Evolutionary conservation across 2,329 filamentous ascomycete species (phyloP), one percentile per base, ranked within the genome.

Genomic region (Sporothrix sp.): DNA sequence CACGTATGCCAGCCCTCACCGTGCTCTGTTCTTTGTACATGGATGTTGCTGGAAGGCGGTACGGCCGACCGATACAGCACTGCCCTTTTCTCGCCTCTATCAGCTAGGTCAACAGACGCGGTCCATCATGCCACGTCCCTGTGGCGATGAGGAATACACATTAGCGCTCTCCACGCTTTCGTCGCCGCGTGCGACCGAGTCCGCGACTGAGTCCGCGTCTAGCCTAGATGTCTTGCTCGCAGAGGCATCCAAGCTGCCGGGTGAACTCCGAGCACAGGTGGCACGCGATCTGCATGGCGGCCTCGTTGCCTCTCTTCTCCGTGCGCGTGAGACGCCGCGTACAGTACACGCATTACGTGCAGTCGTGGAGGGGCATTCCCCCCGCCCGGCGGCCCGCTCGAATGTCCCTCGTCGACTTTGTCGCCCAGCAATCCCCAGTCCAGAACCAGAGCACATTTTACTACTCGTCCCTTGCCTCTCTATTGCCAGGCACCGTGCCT

Each of bases 261-360:
- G 7, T 16, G 46, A 53, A 18, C 13, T 53, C 0, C 42, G 35
- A 14, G 14, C 11, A 14, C 35, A 40, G 11, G 27, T 53, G n/a
- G 40, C 36, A 14, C 10, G 16, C 40, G 3, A 30, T 36, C 7
- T 53, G n/a, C 40, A 47, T 11, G 36, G 46, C 27, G 40, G 47
- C 14, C 46, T 53, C n/a, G 46, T 28, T 13, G 30, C 51, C 28
- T 53, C 51, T 33, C 40, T 53, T 16, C 51, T 53, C 36, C 46
- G 46, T 13, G 40, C 51, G 16, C 20, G 23, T 4, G 51, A 53
- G 51, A 47, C 51, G 16, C 46, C 30, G 25, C n/a, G n/a, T n/a
- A n/a, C n/a, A n/a, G n/a, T n/a, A n/a, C n/a, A n/a, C n/a, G n/a
- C n/a, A n/a, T n/a, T n/a, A n/a, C n/a, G n/a, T n/a, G n/a, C n/a